These are phyloP conservation scores for Benincasa hispida DNA, from an alignment of 306 rosid species.

Conservation along the genomic window DNA sequence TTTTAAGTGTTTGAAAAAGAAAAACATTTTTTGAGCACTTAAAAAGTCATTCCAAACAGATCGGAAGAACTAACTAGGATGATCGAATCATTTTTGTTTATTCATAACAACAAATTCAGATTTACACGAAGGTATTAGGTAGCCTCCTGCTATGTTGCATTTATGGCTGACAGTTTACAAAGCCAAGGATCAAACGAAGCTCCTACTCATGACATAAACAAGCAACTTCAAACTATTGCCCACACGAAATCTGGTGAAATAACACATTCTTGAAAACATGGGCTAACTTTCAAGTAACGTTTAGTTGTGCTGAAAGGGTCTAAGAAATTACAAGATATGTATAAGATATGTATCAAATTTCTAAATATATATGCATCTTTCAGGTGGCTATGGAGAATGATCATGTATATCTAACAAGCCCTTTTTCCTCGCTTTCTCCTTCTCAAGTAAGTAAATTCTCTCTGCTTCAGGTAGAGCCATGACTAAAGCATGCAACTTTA, in stretches of 20 bases:
- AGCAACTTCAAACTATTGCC: background rate
- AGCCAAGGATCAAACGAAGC: background rate
- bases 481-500: slow-evolving; percentile 51
- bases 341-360: background rate
- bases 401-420: background rate
- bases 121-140: background rate
- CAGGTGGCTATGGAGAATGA: background rate
- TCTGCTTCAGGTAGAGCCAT: slow-evolving; percentile 67
- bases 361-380: background rate
- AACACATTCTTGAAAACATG: background rate
- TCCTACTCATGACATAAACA: background rate
- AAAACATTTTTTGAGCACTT: too few relatives aligned
- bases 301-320: background rate
- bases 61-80: background rate
- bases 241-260: background rate
- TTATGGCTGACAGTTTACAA: background rate
- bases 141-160: background rate
- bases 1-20: too few relatives aligned
- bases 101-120: background rate
- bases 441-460: slow-evolving; percentile 55
- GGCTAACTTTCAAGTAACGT: background rate
- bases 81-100: background rate
- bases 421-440: slow-evolving; percentile 45
- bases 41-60: background rate
- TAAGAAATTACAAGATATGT: background rate